Conservation (phyloP, 2,329 filamentous ascomycete species). For the Aspergillus felis region DNA sequence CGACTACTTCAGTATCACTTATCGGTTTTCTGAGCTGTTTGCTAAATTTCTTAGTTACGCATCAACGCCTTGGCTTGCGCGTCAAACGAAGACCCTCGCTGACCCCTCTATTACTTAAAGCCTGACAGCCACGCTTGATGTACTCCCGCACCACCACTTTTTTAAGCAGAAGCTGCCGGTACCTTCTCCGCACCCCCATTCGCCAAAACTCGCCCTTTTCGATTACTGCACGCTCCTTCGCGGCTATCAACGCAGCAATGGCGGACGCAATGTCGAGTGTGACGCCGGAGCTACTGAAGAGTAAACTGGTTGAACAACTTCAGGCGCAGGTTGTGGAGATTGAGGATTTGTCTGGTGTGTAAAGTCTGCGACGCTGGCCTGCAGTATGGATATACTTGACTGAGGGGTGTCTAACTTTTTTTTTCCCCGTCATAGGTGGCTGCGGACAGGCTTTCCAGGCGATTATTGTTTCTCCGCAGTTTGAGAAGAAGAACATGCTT, state of each 20-base stretch:
- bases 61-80: neutral
- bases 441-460: slow-evolving; percentile 69
- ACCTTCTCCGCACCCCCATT: slow-evolving; percentile 30
- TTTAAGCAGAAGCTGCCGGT: slow-evolving; percentile 39
- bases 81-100: neutral
- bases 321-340: slow-evolving; percentile 78
- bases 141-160: slow-evolving; percentile 34
- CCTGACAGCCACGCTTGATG: slow-evolving; percentile 27
- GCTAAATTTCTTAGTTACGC: neutral
- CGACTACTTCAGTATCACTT: neutral
- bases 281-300: slow-evolving; percentile 67
- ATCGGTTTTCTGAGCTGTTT: neutral
- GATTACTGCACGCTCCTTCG: slow-evolving; percentile 31
- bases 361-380: neutral
- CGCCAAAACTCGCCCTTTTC: slow-evolving; percentile 29
- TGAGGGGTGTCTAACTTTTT: slow-evolving; percentile 3
- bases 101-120: neutral
- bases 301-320: slow-evolving; percentile 66
- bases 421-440: slow-evolving; percentile 48
- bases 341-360: slow-evolving; percentile 82
- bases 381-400: neutral
- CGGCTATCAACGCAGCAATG: slow-evolving; percentile 37
- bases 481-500: slow-evolving; percentile 69
- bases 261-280: slow-evolving; percentile 55
- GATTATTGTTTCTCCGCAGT: slow-evolving; percentile 66